Evolutionary conservation across 129 eudicot species (phyloP).

Genomic region (Pulicaria dysenterica): DNA sequence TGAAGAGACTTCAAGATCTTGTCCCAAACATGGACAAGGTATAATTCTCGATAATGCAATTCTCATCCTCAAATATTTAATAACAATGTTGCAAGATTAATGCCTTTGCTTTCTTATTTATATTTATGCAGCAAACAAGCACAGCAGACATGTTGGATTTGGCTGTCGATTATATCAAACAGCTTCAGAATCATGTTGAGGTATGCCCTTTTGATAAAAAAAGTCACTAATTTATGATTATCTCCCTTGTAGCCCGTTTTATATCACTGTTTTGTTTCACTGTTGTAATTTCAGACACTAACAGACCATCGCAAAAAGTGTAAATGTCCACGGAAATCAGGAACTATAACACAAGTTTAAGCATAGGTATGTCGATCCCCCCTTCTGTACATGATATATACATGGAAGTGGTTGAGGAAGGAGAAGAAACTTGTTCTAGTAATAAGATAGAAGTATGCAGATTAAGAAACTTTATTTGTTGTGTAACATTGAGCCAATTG

Average conservation of each 20-base stretch:
- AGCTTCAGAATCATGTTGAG: constrained; percentile 74
- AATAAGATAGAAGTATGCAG: constrained; percentile 2
- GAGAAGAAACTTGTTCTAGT: constrained; percentile 11
- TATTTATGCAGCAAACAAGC: constrained; percentile 79
- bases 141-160: constrained; percentile 95
- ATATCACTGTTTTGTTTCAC: constrained; percentile 17
- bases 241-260: background rate
- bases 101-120: background rate
- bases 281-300: constrained; percentile 45
- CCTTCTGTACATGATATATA: constrained; percentile 29
- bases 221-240: constrained; percentile 5
- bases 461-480: constrained; percentile 14
- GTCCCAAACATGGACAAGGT: constrained; percentile 99
- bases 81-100: background rate
- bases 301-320: constrained; percentile 47
- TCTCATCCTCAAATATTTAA: background rate
- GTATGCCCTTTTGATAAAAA: constrained; percentile 30
- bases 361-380: constrained; percentile 25
- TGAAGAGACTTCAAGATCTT: constrained; percentile 95
- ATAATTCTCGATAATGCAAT: background rate
- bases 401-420: constrained; percentile 6
- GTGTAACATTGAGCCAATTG: constrained; percentile 24
- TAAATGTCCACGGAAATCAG: constrained; percentile 44
- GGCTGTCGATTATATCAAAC: constrained; percentile 92
- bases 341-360: constrained; percentile 26